Evolutionary conservation across 2,329 filamentous ascomycete species (phyloP).

Genomic region (Claviceps sp.): DNA sequence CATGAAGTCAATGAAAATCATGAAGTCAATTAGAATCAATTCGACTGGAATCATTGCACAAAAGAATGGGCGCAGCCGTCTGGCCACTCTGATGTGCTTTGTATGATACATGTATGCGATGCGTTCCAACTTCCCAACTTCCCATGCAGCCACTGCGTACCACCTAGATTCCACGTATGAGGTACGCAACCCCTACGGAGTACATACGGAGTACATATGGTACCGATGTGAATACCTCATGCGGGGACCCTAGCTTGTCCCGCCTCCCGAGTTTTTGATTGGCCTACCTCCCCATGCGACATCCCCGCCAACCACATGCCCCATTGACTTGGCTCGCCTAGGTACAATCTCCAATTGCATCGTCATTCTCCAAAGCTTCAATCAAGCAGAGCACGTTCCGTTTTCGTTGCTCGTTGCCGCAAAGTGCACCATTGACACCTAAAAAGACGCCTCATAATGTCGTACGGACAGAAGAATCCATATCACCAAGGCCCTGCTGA

Average conservation of each 20-base stretch:
- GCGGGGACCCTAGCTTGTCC: not conserved
- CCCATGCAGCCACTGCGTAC: too few relatives aligned
- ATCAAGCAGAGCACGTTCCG: slow-evolving; percentile 1
- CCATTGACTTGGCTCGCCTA: not conserved
- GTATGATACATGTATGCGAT: too few relatives aligned
- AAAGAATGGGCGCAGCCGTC: too few relatives aligned
- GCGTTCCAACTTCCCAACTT: too few relatives aligned
- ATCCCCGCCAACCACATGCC: not conserved
- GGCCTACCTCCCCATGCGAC: not conserved
- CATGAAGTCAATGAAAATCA: too few relatives aligned
- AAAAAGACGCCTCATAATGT: slow-evolving; percentile 8
- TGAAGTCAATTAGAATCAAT: too few relatives aligned
- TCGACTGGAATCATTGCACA: too few relatives aligned
- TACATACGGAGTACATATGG: too few relatives aligned
- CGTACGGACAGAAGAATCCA: slow-evolving; percentile 13
- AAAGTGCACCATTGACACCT: not conserved
- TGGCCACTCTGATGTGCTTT: too few relatives aligned
- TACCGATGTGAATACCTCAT: too few relatives aligned
- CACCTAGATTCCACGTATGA: too few relatives aligned
- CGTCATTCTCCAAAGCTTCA: not conserved
- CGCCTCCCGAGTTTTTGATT: not conserved
- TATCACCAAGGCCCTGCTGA: slow-evolving; percentile 11
- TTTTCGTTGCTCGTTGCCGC: not conserved
- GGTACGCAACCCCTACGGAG: too few relatives aligned
- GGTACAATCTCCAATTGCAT: not conserved